Conservation (phyloP, 306 rosid genomes). For the Potentilla sterilis region DNA sequence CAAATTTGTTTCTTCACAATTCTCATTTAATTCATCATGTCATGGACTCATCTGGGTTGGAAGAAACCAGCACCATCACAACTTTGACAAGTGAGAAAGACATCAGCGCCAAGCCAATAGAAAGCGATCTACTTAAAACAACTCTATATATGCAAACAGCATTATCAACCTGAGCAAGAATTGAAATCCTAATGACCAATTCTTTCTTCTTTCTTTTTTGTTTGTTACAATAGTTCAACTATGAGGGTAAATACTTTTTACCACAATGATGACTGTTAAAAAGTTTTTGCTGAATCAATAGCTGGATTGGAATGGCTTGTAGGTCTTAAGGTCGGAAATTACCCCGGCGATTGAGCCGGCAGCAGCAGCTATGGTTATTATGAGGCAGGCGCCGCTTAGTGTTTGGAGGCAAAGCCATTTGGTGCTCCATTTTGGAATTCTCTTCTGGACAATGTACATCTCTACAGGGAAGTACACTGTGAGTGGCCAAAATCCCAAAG, state of each 20-base stretch:
- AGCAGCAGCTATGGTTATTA: conserved; percentile 51
- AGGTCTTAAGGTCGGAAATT: conserved; percentile 47
- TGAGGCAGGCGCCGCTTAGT: conserved; percentile 50
- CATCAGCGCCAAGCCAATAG: background rate
- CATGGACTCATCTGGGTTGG: background rate
- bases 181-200: conserved; percentile 16
- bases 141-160: conserved; percentile 11
- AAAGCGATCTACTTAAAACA: background rate
- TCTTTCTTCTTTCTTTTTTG: background rate
- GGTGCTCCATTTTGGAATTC: conserved; percentile 65
- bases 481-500: conserved; percentile 80
- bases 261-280: background rate
- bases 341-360: conserved; percentile 77
- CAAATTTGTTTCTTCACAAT: background rate
- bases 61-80: background rate
- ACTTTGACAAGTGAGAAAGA: background rate
- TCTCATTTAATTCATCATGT: conserved; percentile 13
- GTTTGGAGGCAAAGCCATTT: conserved; percentile 60
- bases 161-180: conserved; percentile 6
- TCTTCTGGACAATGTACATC: conserved; percentile 74
- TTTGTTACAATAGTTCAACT: background rate
- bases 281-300: conserved; percentile 4
- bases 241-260: conserved; percentile 4
- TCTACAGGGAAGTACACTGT: conserved; percentile 72
- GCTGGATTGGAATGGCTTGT: conserved; percentile 50